Evolutionary conservation across 2,329 filamentous ascomycete genomes (phyloP).

Genomic region (Diaporthe amygdali): DNA sequence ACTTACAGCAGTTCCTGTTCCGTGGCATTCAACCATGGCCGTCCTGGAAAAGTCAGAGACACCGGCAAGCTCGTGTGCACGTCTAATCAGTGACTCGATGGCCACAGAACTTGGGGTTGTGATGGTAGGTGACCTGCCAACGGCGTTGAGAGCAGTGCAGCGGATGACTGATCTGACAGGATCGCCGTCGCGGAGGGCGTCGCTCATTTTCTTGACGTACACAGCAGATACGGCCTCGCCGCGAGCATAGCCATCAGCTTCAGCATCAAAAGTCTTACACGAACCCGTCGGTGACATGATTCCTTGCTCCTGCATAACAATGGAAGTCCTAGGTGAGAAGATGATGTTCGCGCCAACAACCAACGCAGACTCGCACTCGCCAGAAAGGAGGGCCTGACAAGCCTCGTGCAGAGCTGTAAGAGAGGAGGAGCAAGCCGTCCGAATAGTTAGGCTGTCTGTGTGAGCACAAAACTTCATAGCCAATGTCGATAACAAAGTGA

Average conservation of each 20-base stretch:
- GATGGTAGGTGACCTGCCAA: conserved; percentile 49
- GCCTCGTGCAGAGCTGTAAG: conserved; percentile 41
- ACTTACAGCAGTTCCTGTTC: conserved; percentile 36
- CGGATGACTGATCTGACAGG: conserved; percentile 46
- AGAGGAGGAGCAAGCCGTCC: conserved; percentile 45
- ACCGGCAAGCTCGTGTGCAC: conserved; percentile 35
- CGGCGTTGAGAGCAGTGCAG: conserved; percentile 41
- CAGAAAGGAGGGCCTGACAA: conserved; percentile 30
- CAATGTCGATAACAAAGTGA: rapidly evolving
- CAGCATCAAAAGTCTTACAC: conserved; percentile 44
- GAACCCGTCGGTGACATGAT: conserved; percentile 41
- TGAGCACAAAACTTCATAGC: too few species aligned
- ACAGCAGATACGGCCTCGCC: conserved; percentile 53
- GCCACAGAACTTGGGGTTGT: conserved; percentile 41
- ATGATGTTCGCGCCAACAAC: conserved; percentile 42
- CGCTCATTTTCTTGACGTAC: conserved; percentile 50
- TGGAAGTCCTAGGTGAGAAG: conserved; percentile 36
- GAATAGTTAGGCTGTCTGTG: conserved; percentile 35
- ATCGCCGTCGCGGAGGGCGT: conserved; percentile 53
- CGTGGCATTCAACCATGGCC: conserved; percentile 40
- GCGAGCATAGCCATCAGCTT: conserved; percentile 55
- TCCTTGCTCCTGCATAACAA: conserved; percentile 39
- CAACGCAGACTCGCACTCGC: conserved; percentile 40
- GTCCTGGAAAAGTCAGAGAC: conserved; percentile 34
- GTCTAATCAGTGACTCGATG: conserved; percentile 39